Evolutionary conservation across 1,284 basidiomycete genomes (phyloP).

Genomic region (Tylopilus sp.): DNA sequence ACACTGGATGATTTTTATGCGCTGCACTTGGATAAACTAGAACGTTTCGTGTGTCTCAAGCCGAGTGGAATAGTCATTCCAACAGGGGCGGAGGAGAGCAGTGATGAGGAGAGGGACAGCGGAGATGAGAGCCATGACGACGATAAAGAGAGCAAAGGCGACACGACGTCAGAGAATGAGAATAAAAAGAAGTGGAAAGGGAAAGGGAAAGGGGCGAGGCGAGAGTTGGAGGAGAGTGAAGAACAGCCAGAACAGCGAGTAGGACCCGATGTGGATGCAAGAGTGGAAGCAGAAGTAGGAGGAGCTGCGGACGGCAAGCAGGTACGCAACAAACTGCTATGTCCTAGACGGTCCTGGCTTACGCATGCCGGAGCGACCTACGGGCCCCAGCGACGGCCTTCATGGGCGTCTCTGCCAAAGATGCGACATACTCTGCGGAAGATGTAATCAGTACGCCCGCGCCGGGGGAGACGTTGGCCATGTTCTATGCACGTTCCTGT

Average conservation of each 20-base stretch:
- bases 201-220: conserved; percentile 12
- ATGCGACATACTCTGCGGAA: conserved; percentile 60
- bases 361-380: conserved; percentile 39
- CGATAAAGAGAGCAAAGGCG: conserved; percentile 29
- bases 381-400: conserved; percentile 64
- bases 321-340: background rate
- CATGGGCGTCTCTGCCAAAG: conserved; percentile 67
- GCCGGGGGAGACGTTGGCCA: conserved; percentile 83
- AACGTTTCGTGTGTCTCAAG: conserved; percentile 70
- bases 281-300: background rate
- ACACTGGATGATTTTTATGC: conserved; percentile 83
- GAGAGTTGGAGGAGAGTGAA: conserved; percentile 8
- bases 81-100: conserved; percentile 59
- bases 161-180: conserved; percentile 12
- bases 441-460: conserved; percentile 80
- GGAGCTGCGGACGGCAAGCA: background rate
- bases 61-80: conserved; percentile 59
- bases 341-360: background rate
- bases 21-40: conserved; percentile 78
- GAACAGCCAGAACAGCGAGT: conserved; percentile 12
- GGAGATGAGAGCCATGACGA: conserved; percentile 48
- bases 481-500: conserved; percentile 83
- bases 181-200: conserved; percentile 8
- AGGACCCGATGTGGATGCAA: background rate
- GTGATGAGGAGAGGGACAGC: conserved; percentile 53